A percentile compares a stretch with the other conserved stretches of the same genome.
Conservation (phyloP, 192 early-diverging fungal genomes). For the Spizellomyces sp. region DNA sequence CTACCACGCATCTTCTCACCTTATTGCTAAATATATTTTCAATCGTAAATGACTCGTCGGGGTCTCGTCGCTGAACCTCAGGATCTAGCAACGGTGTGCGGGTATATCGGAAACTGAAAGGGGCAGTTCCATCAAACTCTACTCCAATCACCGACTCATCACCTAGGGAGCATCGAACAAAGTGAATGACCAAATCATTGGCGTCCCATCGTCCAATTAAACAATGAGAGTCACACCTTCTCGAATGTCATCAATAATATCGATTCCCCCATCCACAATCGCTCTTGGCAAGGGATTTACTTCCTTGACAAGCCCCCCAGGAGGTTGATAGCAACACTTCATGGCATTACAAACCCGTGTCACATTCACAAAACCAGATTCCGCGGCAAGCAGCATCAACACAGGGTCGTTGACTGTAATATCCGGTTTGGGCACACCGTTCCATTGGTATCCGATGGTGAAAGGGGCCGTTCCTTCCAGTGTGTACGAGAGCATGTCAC, state of each 20-base stretch:
- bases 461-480: constrained; percentile 70
- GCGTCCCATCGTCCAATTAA: constrained; percentile 1
- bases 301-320: constrained; percentile 44
- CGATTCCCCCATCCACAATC: constrained; percentile 63
- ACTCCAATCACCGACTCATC: constrained; percentile 57
- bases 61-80: constrained; percentile 31
- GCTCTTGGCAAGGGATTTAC: constrained; percentile 62
- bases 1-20: constrained; percentile 31
- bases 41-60: constrained; percentile 57
- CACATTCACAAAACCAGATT: constrained; percentile 59
- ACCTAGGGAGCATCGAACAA: constrained; percentile 30
- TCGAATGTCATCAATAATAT: constrained; percentile 69
- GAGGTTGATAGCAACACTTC: constrained; percentile 60
- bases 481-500: constrained; percentile 67
- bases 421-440: constrained; percentile 32
- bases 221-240: constrained; percentile 42
- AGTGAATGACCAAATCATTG: not conserved
- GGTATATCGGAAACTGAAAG: constrained; percentile 71
- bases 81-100: constrained; percentile 42
- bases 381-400: constrained; percentile 61
- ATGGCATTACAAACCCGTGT: constrained; percentile 61
- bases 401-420: constrained; percentile 54
- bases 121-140: constrained; percentile 64
- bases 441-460: constrained; percentile 57
- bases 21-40: constrained; percentile 46